phyloP scores from a whole-genome alignment of 2,329 filamentous ascomycete species.

The Aplosporella prunicola region DNA sequence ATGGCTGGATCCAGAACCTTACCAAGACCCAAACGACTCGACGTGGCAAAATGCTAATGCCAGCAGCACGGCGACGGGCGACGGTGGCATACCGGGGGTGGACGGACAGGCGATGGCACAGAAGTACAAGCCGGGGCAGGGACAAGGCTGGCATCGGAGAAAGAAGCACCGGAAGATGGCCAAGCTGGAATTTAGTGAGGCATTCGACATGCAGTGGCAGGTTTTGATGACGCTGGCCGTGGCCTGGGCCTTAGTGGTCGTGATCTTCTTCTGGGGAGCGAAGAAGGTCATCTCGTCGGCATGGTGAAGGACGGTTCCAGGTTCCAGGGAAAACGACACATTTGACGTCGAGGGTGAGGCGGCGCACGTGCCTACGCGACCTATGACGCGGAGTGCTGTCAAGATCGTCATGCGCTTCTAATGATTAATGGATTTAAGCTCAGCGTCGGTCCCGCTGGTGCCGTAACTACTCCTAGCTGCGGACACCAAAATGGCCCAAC shows the following conservation, averaged over 20 bases:
- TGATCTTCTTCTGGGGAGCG: slow-evolving; percentile 15
- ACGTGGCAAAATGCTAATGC: slow-evolving; percentile 17
- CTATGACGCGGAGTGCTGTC: too few relatives aligned
- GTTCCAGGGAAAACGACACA: slow-evolving; percentile 1
- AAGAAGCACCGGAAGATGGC: slow-evolving; percentile 47
- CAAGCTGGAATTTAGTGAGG: slow-evolving; percentile 53
- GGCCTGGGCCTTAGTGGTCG: slow-evolving; percentile 32
- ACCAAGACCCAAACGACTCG: slow-evolving; percentile 28
- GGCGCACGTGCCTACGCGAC: too few relatives aligned
- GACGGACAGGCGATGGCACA: slow-evolving; percentile 2
- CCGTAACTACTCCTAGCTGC: too few relatives aligned
- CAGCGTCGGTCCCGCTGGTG: too few relatives aligned
- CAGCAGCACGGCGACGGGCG: slow-evolving; percentile 15
- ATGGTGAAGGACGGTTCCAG: slow-evolving; percentile 1
- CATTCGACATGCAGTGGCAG: slow-evolving; percentile 49
- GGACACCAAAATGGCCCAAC: too few relatives aligned
- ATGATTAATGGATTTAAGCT: too few relatives aligned
- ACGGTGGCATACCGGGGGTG: slow-evolving; percentile 7
- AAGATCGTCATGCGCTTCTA: too few relatives aligned
- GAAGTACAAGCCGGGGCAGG: slow-evolving; percentile 15
- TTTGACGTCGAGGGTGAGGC: too few relatives aligned
- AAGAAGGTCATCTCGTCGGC: slow-evolving; percentile 3
- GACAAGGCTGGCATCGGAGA: slow-evolving; percentile 26
- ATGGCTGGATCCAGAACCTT: slow-evolving; percentile 34
- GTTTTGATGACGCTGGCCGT: slow-evolving; percentile 43